Evolutionary conservation across 768 basidiomycete genomes (phyloP).

Genomic region (Coprinopsis strossmayeri): DNA sequence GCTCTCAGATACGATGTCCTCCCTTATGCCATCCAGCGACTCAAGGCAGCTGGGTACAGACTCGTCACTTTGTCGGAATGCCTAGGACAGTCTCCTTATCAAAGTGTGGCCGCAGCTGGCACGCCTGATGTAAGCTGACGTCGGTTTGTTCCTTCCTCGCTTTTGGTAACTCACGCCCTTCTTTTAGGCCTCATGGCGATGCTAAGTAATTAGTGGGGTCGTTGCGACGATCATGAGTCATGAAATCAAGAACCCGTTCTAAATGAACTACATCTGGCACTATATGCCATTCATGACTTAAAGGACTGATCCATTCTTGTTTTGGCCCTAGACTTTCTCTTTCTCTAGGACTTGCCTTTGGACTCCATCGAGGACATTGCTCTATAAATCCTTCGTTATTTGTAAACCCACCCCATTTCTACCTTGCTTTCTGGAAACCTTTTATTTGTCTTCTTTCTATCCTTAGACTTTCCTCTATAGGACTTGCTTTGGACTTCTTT

Average conservation of each 20-base stretch:
- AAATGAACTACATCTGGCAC: too few relatives aligned
- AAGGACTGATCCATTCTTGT: too few relatives aligned
- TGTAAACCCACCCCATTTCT: too few relatives aligned
- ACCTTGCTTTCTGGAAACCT: too few relatives aligned
- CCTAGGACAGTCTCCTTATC: slow-evolving; percentile 11
- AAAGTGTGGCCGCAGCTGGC: slow-evolving; percentile 13
- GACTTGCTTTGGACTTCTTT: too few relatives aligned
- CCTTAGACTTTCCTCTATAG: too few relatives aligned
- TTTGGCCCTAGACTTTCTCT: too few relatives aligned
- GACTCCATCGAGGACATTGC: too few relatives aligned
- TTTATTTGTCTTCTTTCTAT: too few relatives aligned
- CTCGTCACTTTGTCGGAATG: slow-evolving; percentile 15
- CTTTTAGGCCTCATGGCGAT: slow-evolving; percentile 19
- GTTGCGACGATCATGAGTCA: neutral
- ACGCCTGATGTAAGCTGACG: slow-evolving; percentile 17
- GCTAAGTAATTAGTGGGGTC: slow-evolving; percentile 8
- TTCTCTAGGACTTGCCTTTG: too few relatives aligned
- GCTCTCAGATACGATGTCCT: slow-evolving; percentile 11
- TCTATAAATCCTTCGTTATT: too few relatives aligned
- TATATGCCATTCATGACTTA: neutral
- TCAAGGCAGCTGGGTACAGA: slow-evolving; percentile 11
- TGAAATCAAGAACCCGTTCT: neutral
- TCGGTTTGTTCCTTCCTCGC: neutral
- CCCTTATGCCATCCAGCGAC: slow-evolving; percentile 11
- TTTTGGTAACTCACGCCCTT: neutral